Conservation (phyloP, 2,329 filamentous ascomycete genomes). For the Alternaria viburni region DNA sequence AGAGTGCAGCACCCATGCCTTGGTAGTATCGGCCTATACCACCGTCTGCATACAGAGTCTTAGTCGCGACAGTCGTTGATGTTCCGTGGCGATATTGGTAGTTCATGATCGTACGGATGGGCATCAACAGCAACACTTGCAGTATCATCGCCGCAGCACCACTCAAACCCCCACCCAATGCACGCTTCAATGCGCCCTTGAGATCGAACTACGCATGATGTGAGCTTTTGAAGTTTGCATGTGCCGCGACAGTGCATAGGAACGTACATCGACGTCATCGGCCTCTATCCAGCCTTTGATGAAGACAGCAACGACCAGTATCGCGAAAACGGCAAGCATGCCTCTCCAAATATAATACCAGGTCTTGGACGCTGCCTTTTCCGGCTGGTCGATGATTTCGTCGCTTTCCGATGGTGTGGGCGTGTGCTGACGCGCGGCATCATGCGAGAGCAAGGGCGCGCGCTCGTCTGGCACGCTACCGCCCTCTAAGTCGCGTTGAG, state of each 20-base stretch:
- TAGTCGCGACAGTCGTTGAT: conserved; percentile 30
- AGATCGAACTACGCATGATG: conserved; percentile 29
- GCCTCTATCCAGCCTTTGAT: conserved; percentile 38
- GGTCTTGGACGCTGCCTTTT: conserved; percentile 15
- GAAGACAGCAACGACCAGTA: conserved; percentile 25
- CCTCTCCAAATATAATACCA: conserved; percentile 30
- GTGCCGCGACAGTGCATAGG: neutral
- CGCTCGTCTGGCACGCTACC: conserved; percentile 20
- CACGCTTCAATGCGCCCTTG: conserved; percentile 32
- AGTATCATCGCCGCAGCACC: conserved; percentile 40
- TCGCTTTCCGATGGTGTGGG: conserved; percentile 7
- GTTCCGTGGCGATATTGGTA: conserved; percentile 41
- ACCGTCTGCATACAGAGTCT: conserved; percentile 34
- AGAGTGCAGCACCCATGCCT: conserved; percentile 31
- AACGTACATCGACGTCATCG: conserved; percentile 34
- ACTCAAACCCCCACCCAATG: conserved; percentile 36
- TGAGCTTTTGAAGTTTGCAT: neutral
- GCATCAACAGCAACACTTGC: conserved; percentile 39
- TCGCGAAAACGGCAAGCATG: conserved; percentile 13
- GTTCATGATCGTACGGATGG: conserved; percentile 41
- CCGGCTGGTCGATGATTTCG: conserved; percentile 12
- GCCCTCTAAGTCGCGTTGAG: conserved; percentile 17
- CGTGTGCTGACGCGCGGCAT: conserved; percentile 1
- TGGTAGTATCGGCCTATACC: conserved; percentile 35
- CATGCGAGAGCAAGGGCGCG: conserved; percentile 26